Evolutionary conservation across 176 grass and related monocot species (phyloP).

Genomic region (Lolium rigidum): DNA sequence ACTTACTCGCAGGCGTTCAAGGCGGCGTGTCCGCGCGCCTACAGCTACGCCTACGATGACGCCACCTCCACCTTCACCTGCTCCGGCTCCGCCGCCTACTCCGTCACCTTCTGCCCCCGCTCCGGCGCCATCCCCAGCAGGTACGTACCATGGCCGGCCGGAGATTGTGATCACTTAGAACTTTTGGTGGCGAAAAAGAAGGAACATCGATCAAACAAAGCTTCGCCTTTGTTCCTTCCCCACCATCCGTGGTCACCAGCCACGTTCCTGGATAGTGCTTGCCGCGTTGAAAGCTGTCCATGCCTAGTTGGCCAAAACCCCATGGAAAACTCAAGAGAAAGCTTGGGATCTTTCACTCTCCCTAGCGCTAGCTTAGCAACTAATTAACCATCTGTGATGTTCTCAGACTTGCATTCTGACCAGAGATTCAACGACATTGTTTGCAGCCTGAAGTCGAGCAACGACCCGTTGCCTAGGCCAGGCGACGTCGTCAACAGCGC

Average conservation of each 20-base stretch:
- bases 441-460: slow-evolving; percentile 70
- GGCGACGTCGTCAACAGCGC: slow-evolving; percentile 32
- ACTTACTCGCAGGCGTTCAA: slow-evolving; percentile 95
- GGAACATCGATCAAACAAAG: background rate
- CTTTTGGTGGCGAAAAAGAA: slow-evolving; percentile 17
- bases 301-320: slow-evolving; percentile 45
- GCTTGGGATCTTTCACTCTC: slow-evolving; percentile 28
- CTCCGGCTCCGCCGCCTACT: slow-evolving; percentile 69
- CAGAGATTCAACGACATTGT: background rate
- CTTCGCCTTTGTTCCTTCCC: slow-evolving; percentile 70
- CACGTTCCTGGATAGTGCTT: slow-evolving; percentile 45
- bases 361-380: background rate
- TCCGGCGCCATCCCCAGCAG: slow-evolving; percentile 51
- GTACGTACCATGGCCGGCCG: slow-evolving; percentile 36
- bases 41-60: slow-evolving; percentile 98
- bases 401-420: slow-evolving; percentile 25
- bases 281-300: slow-evolving; percentile 63
- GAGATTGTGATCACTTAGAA: slow-evolving; percentile 36
- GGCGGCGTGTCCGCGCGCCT: slow-evolving; percentile 85
- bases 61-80: slow-evolving; percentile 97
- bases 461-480: slow-evolving; percentile 48
- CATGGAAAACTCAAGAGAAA: slow-evolving; percentile 29
- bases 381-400: background rate
- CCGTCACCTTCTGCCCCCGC: slow-evolving; percentile 91
- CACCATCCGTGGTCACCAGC: slow-evolving; percentile 64